Base-by-base conservation (phyloP, 192 early-diverging fungal genomes). In the Phlyctochytrium bullatum region DNA sequence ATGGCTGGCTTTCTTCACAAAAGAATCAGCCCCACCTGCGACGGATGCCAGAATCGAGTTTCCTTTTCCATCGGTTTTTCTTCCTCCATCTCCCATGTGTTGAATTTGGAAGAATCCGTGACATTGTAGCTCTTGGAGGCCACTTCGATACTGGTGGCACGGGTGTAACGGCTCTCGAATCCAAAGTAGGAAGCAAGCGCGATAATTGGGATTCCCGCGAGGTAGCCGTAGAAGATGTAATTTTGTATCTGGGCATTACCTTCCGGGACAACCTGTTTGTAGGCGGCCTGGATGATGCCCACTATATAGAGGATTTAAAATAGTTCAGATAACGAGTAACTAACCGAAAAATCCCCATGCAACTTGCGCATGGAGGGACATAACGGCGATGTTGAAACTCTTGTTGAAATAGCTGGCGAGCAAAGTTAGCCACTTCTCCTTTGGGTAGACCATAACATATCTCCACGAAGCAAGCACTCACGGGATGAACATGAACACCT, bases 401-500 rank as follows among this genome's bases (percentile, higher is more conserved):
- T 71, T 71, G 31, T 65, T 64, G 53, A 64, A 71, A 31, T 64
- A 71, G 0, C 69, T 71, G 32, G 6, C 17, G 0, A 12, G 24
- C 33, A 20, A 14, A 17, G n/a, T n/a, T n/a, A n/a, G 40, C 40
- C 6, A 20, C 10, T 47, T 47, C 20, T 47, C 20, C 20, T 47
- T 47, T 47, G 20, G 20, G 40, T 47, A 6, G 40, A 47, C 40
- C 10, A 47, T 14, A 47, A 6, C 40, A 20, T 20, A 47, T n/a
- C n/a, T n/a, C 6, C 6, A 47, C 6, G 20, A 47, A 47, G 40
- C 6, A 6, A 47, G 12, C 25, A 30, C 69, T 71, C 47, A 71
- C 69, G 69, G 69, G 17, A 71, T 71, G 34, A 64, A 71, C n/a
- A 71, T 35, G 59, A 62, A 64, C 61, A 64, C 36, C 31, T 47